phyloP scores from a whole-genome alignment of 345 rosid species.

The Salix dunnii region DNA sequence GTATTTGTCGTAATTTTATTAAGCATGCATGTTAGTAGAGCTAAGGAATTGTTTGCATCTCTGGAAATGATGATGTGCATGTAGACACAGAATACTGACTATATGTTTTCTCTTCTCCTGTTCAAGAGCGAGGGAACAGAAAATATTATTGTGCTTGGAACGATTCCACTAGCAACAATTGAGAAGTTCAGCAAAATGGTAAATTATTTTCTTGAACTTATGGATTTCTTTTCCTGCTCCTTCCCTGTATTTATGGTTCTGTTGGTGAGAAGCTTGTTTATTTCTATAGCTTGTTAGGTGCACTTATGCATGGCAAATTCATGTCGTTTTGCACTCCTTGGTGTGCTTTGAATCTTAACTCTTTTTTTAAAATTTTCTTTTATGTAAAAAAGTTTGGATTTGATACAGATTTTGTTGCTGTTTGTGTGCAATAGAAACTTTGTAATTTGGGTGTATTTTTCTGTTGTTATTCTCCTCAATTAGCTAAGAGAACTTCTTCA shows the following conservation, averaged over 20 bases:
- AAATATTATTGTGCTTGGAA: slow-evolving; percentile 68
- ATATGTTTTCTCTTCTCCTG: slow-evolving; percentile 14
- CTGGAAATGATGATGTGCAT: not conserved
- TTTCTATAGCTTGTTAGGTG: not conserved
- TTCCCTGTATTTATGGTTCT: not conserved
- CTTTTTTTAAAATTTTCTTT: not conserved
- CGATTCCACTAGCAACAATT: slow-evolving; percentile 75
- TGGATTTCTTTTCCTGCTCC: not conserved
- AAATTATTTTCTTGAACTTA: slow-evolving; percentile 15
- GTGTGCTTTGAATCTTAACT: not conserved
- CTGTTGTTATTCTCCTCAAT: not conserved
- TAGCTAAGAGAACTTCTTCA: not conserved
- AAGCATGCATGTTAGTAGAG: not conserved
- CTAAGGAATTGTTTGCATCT: not conserved
- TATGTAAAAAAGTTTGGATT: not conserved
- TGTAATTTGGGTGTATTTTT: not conserved
- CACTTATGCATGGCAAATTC: not conserved
- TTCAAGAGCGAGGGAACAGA: slow-evolving; percentile 77
- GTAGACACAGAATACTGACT: not conserved
- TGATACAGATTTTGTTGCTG: not conserved
- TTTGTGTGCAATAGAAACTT: not conserved
- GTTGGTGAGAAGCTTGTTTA: not conserved
- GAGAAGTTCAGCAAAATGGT: slow-evolving; percentile 93
- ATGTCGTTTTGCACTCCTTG: not conserved
- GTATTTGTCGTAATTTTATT: not conserved